Conservation (phyloP, 73 alveolate genomes). For the Blepharisma stoltei region DNA sequence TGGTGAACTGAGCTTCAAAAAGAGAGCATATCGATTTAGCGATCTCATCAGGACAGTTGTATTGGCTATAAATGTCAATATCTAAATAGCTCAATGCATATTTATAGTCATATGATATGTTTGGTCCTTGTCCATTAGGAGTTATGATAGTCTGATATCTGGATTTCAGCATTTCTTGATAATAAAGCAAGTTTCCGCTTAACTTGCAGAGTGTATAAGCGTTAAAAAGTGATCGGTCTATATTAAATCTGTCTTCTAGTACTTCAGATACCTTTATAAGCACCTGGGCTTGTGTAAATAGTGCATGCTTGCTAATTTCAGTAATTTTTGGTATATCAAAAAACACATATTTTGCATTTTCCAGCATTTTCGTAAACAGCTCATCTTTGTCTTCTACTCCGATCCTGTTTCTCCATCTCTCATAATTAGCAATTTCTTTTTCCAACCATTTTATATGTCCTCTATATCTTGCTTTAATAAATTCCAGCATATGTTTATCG, state of each 20-base stretch:
- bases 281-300: constrained; percentile 14
- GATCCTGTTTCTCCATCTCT: too few relatives aligned
- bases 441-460: too few relatives aligned
- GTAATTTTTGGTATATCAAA: background rate
- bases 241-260: background rate
- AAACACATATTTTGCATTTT: background rate
- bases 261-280: background rate
- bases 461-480: too few relatives aligned
- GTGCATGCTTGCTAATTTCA: background rate
- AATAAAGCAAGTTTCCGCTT: background rate
- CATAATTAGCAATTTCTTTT: too few relatives aligned
- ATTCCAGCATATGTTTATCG: background rate
- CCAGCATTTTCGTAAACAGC: too few relatives aligned
- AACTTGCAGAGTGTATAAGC: background rate
- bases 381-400: too few relatives aligned
- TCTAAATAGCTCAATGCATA: background rate
- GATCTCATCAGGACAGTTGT: too few relatives aligned
- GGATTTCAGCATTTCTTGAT: background rate
- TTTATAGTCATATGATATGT: background rate
- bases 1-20: too few relatives aligned
- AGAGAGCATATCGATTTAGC: too few relatives aligned
- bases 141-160: background rate
- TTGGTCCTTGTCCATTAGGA: background rate
- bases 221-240: background rate
- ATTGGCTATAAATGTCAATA: background rate